Percentiles rank a stretch among this genome's conserved stretches.
These are phyloP conservation scores for Trametes villosa DNA, from an alignment of 768 basidiomycete genomes.

Conservation along the genomic window DNA sequence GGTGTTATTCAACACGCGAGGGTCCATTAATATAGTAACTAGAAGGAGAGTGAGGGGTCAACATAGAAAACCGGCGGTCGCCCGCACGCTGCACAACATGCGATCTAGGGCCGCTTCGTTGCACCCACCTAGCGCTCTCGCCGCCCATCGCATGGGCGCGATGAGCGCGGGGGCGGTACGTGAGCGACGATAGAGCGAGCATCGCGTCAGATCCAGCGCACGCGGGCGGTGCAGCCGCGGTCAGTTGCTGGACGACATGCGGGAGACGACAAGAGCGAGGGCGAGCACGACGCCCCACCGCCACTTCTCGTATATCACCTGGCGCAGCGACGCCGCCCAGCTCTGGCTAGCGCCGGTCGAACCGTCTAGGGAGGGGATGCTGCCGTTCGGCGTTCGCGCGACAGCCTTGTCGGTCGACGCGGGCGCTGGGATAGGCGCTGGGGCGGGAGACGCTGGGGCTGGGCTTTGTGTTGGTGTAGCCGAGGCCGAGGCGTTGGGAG, in stretches of 20 bases:
- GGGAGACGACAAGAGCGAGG: slow-evolving; percentile 76
- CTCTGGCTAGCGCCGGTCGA: slow-evolving; percentile 40
- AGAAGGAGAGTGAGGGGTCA: neutral
- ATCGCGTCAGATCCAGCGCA: neutral
- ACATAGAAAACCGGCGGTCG: neutral
- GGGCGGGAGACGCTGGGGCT: neutral
- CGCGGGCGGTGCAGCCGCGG: neutral
- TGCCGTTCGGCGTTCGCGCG: slow-evolving; percentile 13
- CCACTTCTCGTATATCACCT: slow-evolving; percentile 83
- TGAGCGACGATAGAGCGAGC: neutral
- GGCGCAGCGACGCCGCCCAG: slow-evolving; percentile 65
- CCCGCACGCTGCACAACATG: neutral
- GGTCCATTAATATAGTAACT: slow-evolving; percentile 4
- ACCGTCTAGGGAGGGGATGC: slow-evolving; percentile 21
- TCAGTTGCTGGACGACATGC: slow-evolving; percentile 58
- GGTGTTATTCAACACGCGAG: neutral
- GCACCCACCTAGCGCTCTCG: neutral
- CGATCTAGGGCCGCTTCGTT: no score
- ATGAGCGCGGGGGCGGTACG: no score
- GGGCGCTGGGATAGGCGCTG: neutral
- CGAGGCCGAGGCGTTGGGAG: slow-evolving; percentile 17
- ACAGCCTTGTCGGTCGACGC: slow-evolving; percentile 13
- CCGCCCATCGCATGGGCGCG: neutral
- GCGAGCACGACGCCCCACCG: slow-evolving; percentile 80
- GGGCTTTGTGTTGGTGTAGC: neutral